Conservation (phyloP, 1,284 basidiomycete genomes). For the Trichosporon sp. region DNA sequence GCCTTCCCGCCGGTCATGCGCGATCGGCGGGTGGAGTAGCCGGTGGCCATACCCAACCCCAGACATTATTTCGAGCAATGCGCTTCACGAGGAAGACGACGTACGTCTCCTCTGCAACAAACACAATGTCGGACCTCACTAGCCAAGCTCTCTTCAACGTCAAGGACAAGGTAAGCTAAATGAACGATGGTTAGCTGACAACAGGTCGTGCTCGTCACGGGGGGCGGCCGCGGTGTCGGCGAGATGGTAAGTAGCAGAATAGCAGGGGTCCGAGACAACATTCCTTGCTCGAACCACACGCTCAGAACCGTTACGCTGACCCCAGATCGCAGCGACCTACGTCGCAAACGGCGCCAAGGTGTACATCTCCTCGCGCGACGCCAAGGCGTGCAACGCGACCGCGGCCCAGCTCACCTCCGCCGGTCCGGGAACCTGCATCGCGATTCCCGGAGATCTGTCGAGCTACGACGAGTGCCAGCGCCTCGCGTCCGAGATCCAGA, state of each 20-base stretch:
- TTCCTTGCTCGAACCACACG: no score
- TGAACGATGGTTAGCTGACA: not conserved
- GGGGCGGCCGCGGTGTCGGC: conserved; percentile 71
- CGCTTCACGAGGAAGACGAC: not conserved
- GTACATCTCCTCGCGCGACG: conserved; percentile 69
- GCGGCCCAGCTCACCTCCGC: conserved; percentile 63
- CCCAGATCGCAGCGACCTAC: conserved; percentile 68
- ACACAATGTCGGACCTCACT: conserved; percentile 13
- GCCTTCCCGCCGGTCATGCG: not conserved
- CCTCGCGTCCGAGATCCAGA: conserved; percentile 62
- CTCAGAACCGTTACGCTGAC: not conserved
- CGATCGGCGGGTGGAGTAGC: not conserved
- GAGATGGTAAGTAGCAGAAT: conserved; percentile 63
- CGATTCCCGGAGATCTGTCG: conserved; percentile 66
- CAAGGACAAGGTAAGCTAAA: conserved; percentile 32
- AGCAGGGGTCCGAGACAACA: no score
- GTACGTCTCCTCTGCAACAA: not conserved
- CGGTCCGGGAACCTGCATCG: conserved; percentile 64
- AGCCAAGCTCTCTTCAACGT: conserved; percentile 29
- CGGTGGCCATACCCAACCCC: not conserved
- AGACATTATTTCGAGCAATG: not conserved
- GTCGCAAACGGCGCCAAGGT: conserved; percentile 68
- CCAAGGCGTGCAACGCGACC: conserved; percentile 64
- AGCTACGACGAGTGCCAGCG: conserved; percentile 64
- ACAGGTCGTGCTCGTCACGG: conserved; percentile 65